Base-by-base conservation (phyloP, 129 eudicot species). In the Flaveria sonorensis region DNA sequence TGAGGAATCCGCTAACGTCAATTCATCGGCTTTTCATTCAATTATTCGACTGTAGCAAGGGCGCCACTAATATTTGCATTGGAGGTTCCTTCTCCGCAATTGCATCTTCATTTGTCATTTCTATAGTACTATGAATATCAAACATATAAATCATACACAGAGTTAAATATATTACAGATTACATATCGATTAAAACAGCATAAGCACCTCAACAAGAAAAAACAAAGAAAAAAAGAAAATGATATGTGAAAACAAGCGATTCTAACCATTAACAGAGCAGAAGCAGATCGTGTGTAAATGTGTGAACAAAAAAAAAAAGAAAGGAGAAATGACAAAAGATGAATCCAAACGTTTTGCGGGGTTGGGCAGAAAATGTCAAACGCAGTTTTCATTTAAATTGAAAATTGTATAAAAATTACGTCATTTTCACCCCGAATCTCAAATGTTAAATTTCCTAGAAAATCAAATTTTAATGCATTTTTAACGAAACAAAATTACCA, bases 1-100 rank as follows among this genome's bases (percentile, higher is more conserved):
- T 70, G 82, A 78, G 40, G 82, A 70, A 45, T 78, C 82, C 47
- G 71, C 82, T 70, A 78, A 59, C 24, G 82, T 59, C 70, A 78
- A 43, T 16, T 78, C 77, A 28, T 78, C 82, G 47, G 67, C 73
- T 70, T 78, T 18, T 69, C 82, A 47, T 45, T 70, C 26, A 78
- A 15, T 78, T 78, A 64, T 43, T 78, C 76, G 61, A 78, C 82
- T 78, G 71, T 18, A 56, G 30, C 61, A 28, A 69, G 81, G 56
- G 40, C 70, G 46, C 70, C 77, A 36, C 40, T 36, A 36, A 6
- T 1, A 43, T 15, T 70, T 10, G 42, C 82, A 32, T 78, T 70
- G 13, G 71, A 70, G 5, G 63, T 12, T 28, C 62, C 82, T 70
- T 32, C 82, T 57, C 39, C 82, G 18, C 76, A 71, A 78, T 70